These are phyloP conservation scores for Cryptococcus hybrid DNA, from an alignment of 1,284 basidiomycete species.

Conservation along the genomic window DNA sequence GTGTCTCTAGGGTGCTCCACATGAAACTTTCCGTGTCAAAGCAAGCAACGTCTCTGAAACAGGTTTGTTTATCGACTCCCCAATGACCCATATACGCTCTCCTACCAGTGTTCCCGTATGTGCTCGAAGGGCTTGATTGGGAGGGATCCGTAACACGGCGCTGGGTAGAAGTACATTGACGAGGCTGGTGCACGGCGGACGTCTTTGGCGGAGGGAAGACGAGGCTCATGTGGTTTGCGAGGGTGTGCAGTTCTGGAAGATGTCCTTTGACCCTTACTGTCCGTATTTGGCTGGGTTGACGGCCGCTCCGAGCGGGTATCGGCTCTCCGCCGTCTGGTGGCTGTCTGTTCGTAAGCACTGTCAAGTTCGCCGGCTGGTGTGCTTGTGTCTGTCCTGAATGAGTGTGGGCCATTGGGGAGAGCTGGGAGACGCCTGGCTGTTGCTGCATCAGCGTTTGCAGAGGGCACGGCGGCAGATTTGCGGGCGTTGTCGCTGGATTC, in stretches of 20 bases:
- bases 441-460: no score
- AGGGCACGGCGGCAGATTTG: no score
- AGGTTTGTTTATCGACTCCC: conserved; percentile 77
- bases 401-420: background rate
- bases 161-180: conserved; percentile 82
- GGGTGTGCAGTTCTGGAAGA: background rate
- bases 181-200: conserved; percentile 30
- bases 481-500: no score
- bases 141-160: conserved; percentile 76
- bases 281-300: background rate
- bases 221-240: conserved; percentile 10
- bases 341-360: background rate
- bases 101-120: conserved; percentile 83
- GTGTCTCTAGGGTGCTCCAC: conserved; percentile 74
- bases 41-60: conserved; percentile 74
- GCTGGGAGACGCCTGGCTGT: background rate
- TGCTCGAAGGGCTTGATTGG: conserved; percentile 71
- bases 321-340: background rate
- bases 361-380: background rate
- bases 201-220: conserved; percentile 20
- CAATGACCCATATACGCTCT: conserved; percentile 78
- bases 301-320: background rate
- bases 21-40: conserved; percentile 90
- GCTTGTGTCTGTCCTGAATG: background rate
- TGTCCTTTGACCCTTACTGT: background rate